These are phyloP conservation scores for Rosa lucieae DNA, from an alignment of 306 rosid species.

Conservation along the genomic window DNA sequence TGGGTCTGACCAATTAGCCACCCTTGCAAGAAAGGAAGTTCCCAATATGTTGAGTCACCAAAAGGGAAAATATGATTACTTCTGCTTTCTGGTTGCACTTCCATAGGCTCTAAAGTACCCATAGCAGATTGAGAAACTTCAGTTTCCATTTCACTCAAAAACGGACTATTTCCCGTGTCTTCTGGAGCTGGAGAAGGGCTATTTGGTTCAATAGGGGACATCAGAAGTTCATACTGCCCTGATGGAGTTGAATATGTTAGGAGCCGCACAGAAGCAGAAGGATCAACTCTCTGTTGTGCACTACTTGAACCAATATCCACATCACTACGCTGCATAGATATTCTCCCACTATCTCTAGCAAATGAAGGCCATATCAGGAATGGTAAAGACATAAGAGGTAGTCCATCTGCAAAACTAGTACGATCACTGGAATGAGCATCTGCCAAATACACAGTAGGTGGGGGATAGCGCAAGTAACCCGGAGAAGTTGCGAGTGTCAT, in stretches of 20 bases:
- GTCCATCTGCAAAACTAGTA: constrained; percentile 54
- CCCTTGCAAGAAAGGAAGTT: constrained; percentile 89
- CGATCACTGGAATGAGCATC: constrained; percentile 66
- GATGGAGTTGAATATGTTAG: constrained; percentile 64
- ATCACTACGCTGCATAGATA: constrained; percentile 47
- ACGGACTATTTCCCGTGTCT: constrained; percentile 40
- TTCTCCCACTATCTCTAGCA: constrained; percentile 64
- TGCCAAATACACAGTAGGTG: constrained; percentile 86
- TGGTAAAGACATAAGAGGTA: constrained; percentile 66
- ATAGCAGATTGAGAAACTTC: constrained; percentile 39
- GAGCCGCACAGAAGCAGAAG: constrained; percentile 65
- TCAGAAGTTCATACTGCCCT: constrained; percentile 62
- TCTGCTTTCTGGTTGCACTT: constrained; percentile 46
- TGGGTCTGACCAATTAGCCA: constrained; percentile 94
- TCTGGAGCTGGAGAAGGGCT: constrained; percentile 38
- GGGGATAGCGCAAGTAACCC: constrained; percentile 91
- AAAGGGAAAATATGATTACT: constrained; percentile 50
- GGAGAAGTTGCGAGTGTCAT: constrained; percentile 86
- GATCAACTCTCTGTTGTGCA: constrained; percentile 52
- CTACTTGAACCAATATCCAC: constrained; percentile 54
- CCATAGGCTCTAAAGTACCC: constrained; percentile 40
- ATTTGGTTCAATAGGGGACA: constrained; percentile 71
- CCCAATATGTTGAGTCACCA: constrained; percentile 72
- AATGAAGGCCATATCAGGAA: constrained; percentile 66
- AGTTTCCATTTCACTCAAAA: constrained; percentile 41